Base-by-base conservation (phyloP, 73 alveolate genomes). In the Effrenium voratum region DNA sequence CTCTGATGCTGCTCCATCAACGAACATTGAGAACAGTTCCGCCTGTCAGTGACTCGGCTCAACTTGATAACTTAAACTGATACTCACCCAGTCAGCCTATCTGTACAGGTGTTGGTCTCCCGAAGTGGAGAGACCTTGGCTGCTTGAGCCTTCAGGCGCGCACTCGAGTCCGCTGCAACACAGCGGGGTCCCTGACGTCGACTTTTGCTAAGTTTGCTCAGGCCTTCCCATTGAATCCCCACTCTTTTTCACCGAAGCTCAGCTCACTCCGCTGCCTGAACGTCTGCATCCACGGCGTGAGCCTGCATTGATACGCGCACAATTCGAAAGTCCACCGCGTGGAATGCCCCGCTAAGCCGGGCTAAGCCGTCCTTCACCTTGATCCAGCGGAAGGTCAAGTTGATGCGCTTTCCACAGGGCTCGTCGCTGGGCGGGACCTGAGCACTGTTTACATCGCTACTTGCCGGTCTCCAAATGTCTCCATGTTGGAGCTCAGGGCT, bases 61-160 rank as follows among this genome's bases (percentile, higher is more conserved):
- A n/a, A n/a, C n/a, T n/a, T n/a, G n/a, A n/a, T n/a, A n/a, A n/a
- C n/a, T n/a, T n/a, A n/a, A n/a, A n/a, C n/a, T n/a, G n/a, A n/a
- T n/a, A n/a, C n/a, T n/a, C n/a, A n/a, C n/a, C n/a, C n/a, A n/a
- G 84, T 87, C 95, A 68, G 79, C 95, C 95, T 73, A 87, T 87
- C 95, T 87, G 95, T 87, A 87, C 95, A 87, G 95, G 95, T 73
- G 43, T 55, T 70, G 73, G 83, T 75, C 95, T 87, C 73, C 95
- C 68, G 95, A 87, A 83, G 77, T 87, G 46, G 95, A 47, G 82
- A 72, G 82, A 72, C 82, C 82, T 36, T 68, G 95, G 95, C 95
- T 60, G 43, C 75, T 87, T 30, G 95, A 87, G 95, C 95, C 95
- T 87, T n/a, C n/a, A n/a, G n/a, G n/a, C n/a, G n/a, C n/a, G n/a